Base-by-base conservation (phyloP, 225 moss, liverwort and hornwort species). In the Lunularia cruciata region DNA sequence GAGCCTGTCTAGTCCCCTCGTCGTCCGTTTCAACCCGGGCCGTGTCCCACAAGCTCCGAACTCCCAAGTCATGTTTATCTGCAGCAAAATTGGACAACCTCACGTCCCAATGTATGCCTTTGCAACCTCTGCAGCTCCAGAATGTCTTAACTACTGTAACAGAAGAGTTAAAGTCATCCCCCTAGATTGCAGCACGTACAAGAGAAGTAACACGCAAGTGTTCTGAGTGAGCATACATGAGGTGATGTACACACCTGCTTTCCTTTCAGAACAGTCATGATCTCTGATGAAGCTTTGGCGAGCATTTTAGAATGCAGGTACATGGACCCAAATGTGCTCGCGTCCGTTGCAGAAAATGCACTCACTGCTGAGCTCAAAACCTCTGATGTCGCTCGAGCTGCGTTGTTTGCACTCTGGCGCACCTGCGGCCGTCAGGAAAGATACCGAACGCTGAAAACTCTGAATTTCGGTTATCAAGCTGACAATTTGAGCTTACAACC, bases 31-130 rank as follows among this genome's bases (percentile, higher is more conserved):
- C 13, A 73, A 70, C 25, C 34, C 58, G 13, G 73, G 53, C 10
- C 64, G 61, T 48, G 57, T n/a, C 40, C 56, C 51, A 36, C 63
- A 65, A 16, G 73, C 63, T 46, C 66, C 65, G 1, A 70, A 3
- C 66, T 81, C 81, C 81, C 81, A 81, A 9, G 37, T 32, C 40
- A 81, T 14, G 30, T 81, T 69, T 36, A 35, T 58, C 81, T 81
- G 73, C 69, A 31, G 8, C n/a, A 68, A 79, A 23, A 23, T 42
- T 8, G 22, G 38, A 23, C 22, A 19, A 30, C 9, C 47, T 47
- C 47, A 47, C 14, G 13, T 19, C 14, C 15, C 3, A n/a, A n/a
- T n/a, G n/a, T n/a, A n/a, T n/a, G n/a, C n/a, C n/a, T n/a, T n/a
- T n/a, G n/a, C n/a, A n/a, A n/a, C n/a, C n/a, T n/a, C n/a, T n/a